A percentile compares a stretch with the other conserved stretches of the same genome.
Conservation (phyloP, 371 early-diverging fungal species). For the Batkoa obscura region DNA sequence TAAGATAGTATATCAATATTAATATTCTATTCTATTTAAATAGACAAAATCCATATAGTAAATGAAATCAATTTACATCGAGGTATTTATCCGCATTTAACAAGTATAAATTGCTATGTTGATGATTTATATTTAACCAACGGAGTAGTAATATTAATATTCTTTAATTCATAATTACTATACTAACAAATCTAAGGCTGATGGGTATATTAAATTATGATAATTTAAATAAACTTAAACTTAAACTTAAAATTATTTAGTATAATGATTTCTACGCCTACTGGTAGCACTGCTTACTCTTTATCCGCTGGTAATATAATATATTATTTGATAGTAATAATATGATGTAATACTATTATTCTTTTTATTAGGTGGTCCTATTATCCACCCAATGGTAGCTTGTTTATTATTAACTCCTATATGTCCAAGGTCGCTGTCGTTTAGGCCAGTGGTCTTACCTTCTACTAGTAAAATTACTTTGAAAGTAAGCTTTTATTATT, state of each 20-base stretch:
- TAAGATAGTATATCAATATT: slow-evolving; percentile 12
- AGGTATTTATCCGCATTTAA: slow-evolving; percentile 65
- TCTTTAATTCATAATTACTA: slow-evolving; percentile 16
- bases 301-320: slow-evolving; percentile 46
- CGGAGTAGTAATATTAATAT: slow-evolving; percentile 47
- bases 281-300: slow-evolving; percentile 90
- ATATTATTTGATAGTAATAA: slow-evolving; percentile 16
- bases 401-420: slow-evolving; percentile 80
- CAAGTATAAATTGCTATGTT: slow-evolving; percentile 54
- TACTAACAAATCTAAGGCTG: slow-evolving; percentile 24
- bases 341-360: slow-evolving; percentile 20
- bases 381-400: slow-evolving; percentile 87
- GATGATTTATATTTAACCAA: slow-evolving; percentile 64
- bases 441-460: slow-evolving; percentile 79
- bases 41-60: slow-evolving; percentile 31
- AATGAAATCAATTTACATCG: slow-evolving; percentile 81
- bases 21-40: too few species aligned
- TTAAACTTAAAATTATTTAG: slow-evolving; percentile 17
- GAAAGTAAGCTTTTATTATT: slow-evolving; percentile 27
- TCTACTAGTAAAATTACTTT: slow-evolving; percentile 50
- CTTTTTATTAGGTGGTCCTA: slow-evolving; percentile 45
- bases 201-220: slow-evolving; percentile 18
- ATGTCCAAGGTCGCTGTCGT: slow-evolving; percentile 86
- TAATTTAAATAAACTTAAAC: not conserved
- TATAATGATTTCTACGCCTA: slow-evolving; percentile 75